Base-by-base conservation (phyloP, 1,139 yeast genomes). In the Geotrichum reessii region DNA sequence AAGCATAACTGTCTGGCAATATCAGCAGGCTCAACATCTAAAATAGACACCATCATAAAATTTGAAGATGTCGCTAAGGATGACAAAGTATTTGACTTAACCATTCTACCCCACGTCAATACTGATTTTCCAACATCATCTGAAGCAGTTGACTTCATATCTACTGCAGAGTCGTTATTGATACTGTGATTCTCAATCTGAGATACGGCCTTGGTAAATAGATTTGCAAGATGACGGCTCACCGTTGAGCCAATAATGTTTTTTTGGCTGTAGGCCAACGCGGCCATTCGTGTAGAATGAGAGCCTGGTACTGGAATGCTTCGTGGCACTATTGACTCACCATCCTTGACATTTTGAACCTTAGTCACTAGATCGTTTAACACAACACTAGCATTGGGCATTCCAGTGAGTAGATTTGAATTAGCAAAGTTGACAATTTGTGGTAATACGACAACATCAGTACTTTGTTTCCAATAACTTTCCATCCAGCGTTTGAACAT, bases 401-500 rank as follows among this genome's bases (percentile, higher is more conserved):
- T 63, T 21, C 64, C 64, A 8, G 54, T 28, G 49, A 54, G 58
- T 51, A 66, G 62, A 33, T 65, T 57, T 17, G 87, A 93, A 70
- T 87, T 87, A 68, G 88, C 85, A 67, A 90, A 86, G 68, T 87
- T 86, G 47, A 87, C 78, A 67, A 90, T 74, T 0, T 90, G 85
- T 12, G 93, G 83, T 52, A 91, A 72, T 46, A 85, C 76, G 25
- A 73, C 75, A 63, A 80, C 81, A 68, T 90, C 97, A 12, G 75
- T 66, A 46, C 80, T 78, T 58, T 78, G 81, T 64, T 83, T 81
- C 97, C 97, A 92, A 69, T 86, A 90, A 58, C 93, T 85, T 71
- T 89, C 95, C 72, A 91, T 74, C 98, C 98, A 92, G 55, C 83
- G 75, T 67, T 83, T 86, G 66, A 90, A 83, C 72, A 87, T 77